Evolutionary conservation across 805 yeast genomes (phyloP).

Genomic region (Lachancea kluyveri): DNA sequence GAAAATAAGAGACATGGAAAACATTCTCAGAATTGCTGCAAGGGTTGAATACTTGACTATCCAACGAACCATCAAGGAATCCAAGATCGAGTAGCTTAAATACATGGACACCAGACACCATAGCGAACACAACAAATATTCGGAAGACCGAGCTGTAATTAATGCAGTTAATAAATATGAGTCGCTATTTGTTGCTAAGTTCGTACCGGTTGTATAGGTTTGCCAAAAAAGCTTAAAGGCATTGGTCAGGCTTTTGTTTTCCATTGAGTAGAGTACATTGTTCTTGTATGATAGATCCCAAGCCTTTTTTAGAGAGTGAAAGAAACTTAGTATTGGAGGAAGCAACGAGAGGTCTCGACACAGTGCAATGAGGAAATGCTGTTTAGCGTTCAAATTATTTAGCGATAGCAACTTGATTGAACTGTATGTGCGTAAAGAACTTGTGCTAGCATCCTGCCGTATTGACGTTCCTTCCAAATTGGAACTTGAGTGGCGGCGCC

Average conservation of each 20-base stretch:
- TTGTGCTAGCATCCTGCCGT: slow-evolving; percentile 3
- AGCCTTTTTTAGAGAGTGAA: slow-evolving; percentile 34
- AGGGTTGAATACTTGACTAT: slow-evolving; percentile 82
- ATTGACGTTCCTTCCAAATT: slow-evolving; percentile 4
- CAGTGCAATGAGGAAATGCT: slow-evolving; percentile 69
- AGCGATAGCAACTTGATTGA: slow-evolving; percentile 57
- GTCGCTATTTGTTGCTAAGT: slow-evolving; percentile 19
- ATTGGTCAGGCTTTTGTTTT: slow-evolving; percentile 13
- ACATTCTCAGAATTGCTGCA: slow-evolving; percentile 83
- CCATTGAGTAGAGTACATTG: slow-evolving; percentile 13
- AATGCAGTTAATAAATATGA: slow-evolving; percentile 24
- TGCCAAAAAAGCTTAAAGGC: slow-evolving; percentile 18
- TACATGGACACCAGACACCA: slow-evolving; percentile 92
- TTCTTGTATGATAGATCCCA: slow-evolving; percentile 18
- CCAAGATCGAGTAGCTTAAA: slow-evolving; percentile 74
- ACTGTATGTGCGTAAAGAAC: slow-evolving; percentile 16
- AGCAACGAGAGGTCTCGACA: slow-evolving; percentile 72
- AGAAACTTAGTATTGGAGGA: slow-evolving; percentile 54
- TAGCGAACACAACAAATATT: slow-evolving; percentile 74
- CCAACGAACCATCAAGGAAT: slow-evolving; percentile 90
- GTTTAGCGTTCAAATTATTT: slow-evolving; percentile 64
- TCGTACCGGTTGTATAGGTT: slow-evolving; percentile 17
- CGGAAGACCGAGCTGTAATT: slow-evolving; percentile 65
- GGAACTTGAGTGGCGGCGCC: slow-evolving; percentile 8
- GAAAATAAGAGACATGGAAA: slow-evolving; percentile 72